These are phyloP conservation scores for Cinchona pubescens DNA, from an alignment of 257 asterid species.

Conservation along the genomic window DNA sequence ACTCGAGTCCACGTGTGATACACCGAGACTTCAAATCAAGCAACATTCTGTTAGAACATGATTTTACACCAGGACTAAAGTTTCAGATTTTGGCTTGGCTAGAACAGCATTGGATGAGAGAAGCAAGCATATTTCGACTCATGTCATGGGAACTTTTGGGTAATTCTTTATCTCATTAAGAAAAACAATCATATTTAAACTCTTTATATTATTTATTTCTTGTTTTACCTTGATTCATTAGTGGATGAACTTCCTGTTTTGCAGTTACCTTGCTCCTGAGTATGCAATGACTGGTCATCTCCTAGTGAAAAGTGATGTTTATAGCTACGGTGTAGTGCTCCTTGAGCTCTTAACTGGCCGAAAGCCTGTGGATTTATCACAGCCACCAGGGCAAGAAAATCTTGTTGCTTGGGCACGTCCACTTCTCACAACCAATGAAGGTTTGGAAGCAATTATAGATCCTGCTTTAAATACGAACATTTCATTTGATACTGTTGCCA, in stretches of 20 bases:
- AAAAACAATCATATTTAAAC: too few species aligned
- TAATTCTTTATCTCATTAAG: conserved; percentile 22
- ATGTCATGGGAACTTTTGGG: conserved; percentile 99
- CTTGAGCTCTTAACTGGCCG: conserved; percentile 88
- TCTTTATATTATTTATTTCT: neutral
- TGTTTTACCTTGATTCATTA: too few species aligned
- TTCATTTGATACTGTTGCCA: conserved; percentile 50
- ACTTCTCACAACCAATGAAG: conserved; percentile 55
- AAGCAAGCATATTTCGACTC: conserved; percentile 73
- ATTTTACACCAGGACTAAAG: conserved; percentile 84
- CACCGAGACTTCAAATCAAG: conserved; percentile 96
- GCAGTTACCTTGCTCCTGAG: conserved; percentile 93
- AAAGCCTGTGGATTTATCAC: conserved; percentile 85
- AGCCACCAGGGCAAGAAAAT: conserved; percentile 88
- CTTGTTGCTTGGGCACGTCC: conserved; percentile 93
- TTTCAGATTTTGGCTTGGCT: conserved; percentile 95
- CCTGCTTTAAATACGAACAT: conserved; percentile 36
- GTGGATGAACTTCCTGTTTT: neutral
- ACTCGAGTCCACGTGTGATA: conserved; percentile 93
- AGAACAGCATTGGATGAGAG: conserved; percentile 79
- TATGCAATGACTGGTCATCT: conserved; percentile 99
- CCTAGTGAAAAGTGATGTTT: conserved; percentile 90
- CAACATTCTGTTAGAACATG: conserved; percentile 78
- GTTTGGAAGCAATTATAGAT: conserved; percentile 59
- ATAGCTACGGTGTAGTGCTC: conserved; percentile 93